Evolutionary conservation across 2,329 filamentous ascomycete genomes (phyloP), one percentile per base, ranked within the genome.

Genomic region (Cylindrodendrum hubeiense): DNA sequence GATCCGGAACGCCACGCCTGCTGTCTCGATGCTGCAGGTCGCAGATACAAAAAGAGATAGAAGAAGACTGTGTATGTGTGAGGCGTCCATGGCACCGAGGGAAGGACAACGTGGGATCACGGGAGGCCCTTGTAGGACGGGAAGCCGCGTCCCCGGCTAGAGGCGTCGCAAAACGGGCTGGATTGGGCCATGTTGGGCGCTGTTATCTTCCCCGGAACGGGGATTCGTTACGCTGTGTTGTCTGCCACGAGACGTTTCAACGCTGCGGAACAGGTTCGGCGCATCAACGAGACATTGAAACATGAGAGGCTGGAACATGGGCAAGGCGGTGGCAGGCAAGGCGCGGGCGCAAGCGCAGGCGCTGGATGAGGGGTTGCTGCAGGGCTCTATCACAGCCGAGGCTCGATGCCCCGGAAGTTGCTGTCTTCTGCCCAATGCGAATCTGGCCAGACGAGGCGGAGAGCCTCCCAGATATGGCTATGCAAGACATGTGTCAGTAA

Each of bases 381-480:
- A 17, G 39, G 43, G 34, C 24, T 28, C 24, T 43, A 71, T 84
- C 85, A 97, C 80, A 98, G 82, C 71, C 93, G 89, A 79, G 92
- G 95, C 81, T 97, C 93, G 65, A 96, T 84, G 49, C 89, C 87
- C 64, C 89, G 86, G 79, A 89, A 85, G 62, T 82, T 87, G 73
- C 90, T 87, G 75, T 94, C 90, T 65, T 91, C 90, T 21, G 93
- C 92, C 92, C 94, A 97, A 72, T 92, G 88, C 43, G 88, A 90
- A 73, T 97, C 93, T 2, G 96, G 96, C 96, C 96, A 99, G 69
- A 99, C 91, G 68, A 92, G 85, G 64, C 91, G 90, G 78, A 99
- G 90, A 26, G 94, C 95, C 81, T 98, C 95, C 93, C 94, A 98
- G 67, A 98, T 95, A 79, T 97, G 92, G 68, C 93, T 94, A 71